phyloP scores from a whole-genome alignment of 805 yeast genomes.

The Blastobotrys attinorum region DNA sequence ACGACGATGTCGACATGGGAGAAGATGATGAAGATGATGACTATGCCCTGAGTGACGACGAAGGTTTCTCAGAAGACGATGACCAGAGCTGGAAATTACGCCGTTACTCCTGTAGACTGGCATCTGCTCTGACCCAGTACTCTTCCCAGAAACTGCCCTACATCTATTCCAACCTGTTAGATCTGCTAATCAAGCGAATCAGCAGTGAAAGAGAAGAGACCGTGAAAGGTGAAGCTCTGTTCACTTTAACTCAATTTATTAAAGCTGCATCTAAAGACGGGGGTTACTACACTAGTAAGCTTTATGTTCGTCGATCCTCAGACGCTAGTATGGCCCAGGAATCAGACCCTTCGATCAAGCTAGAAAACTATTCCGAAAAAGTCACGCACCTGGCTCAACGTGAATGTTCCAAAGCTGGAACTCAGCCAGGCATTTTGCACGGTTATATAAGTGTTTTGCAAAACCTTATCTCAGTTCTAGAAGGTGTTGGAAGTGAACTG shows the following conservation, averaged over 20 bases:
- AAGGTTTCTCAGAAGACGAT: slow-evolving; percentile 36
- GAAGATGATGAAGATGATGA: slow-evolving; percentile 33
- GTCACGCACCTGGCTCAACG: slow-evolving; percentile 7
- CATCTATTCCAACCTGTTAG: slow-evolving; percentile 28
- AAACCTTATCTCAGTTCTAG: slow-evolving; percentile 6
- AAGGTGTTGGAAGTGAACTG: slow-evolving; percentile 5
- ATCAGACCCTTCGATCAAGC: slow-evolving; percentile 15
- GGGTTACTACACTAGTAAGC: slow-evolving; percentile 27
- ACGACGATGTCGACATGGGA: slow-evolving; percentile 27
- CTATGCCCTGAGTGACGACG: slow-evolving; percentile 23
- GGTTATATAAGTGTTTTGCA: slow-evolving; percentile 4
- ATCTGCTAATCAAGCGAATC: slow-evolving; percentile 36
- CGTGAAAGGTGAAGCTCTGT: slow-evolving; percentile 45
- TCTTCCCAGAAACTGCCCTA: slow-evolving; percentile 33
- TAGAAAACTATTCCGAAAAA: slow-evolving; percentile 3
- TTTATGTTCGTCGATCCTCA: slow-evolving; percentile 13
- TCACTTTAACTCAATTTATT: slow-evolving; percentile 37
- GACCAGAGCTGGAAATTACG: slow-evolving; percentile 60
- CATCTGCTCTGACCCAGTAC: slow-evolving; percentile 32
- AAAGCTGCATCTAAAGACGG: slow-evolving; percentile 34
- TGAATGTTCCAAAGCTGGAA: not conserved
- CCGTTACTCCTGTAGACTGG: slow-evolving; percentile 40
- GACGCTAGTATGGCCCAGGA: slow-evolving; percentile 22
- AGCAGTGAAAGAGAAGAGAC: slow-evolving; percentile 29
- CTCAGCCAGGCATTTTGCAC: slow-evolving; percentile 5